A percentile compares a stretch with the other conserved stretches of the same genome.
Evolutionary conservation across 2,329 filamentous ascomycete genomes (phyloP).

Genomic region (Xylariaceae sp.): DNA sequence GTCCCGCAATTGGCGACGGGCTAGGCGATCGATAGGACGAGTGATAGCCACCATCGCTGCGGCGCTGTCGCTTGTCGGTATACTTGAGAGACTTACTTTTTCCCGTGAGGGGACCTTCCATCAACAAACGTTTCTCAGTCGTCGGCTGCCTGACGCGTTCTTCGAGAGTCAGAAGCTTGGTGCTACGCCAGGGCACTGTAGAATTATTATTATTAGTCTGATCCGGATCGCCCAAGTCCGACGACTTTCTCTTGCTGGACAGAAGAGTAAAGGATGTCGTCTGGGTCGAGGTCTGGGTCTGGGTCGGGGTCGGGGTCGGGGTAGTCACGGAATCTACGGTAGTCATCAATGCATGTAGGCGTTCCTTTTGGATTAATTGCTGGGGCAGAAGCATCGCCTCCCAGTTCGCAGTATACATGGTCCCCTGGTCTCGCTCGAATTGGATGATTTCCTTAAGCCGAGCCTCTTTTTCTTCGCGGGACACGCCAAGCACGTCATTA

Average conservation of each 20-base stretch:
- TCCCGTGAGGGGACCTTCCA: slow-evolving; percentile 40
- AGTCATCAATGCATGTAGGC: slow-evolving; percentile 44
- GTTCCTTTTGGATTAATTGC: slow-evolving; percentile 70
- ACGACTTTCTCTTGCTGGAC: slow-evolving; percentile 78
- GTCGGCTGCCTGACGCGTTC: slow-evolving; percentile 66
- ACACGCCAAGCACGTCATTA: slow-evolving; percentile 59
- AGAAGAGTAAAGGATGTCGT: slow-evolving; percentile 25
- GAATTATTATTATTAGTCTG: slow-evolving; percentile 39
- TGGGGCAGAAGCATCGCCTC: slow-evolving; percentile 77
- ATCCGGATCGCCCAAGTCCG: slow-evolving; percentile 52
- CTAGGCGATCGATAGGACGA: slow-evolving; percentile 51
- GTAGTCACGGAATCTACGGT: slow-evolving; percentile 17
- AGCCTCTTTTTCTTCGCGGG: slow-evolving; percentile 67
- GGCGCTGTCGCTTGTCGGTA: slow-evolving; percentile 82
- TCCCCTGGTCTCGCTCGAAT: slow-evolving; percentile 67
- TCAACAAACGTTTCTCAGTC: slow-evolving; percentile 41
- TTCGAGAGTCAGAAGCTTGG: slow-evolving; percentile 55
- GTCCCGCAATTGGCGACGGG: slow-evolving; percentile 55
- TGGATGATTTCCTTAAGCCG: slow-evolving; percentile 85
- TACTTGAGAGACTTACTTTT: slow-evolving; percentile 87
- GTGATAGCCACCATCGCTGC: slow-evolving; percentile 68
- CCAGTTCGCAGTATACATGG: slow-evolving; percentile 76
- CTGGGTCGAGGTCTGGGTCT: slow-evolving; percentile 8
- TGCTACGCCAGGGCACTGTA: slow-evolving; percentile 73
- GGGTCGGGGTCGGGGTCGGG: neutral